A percentile compares a stretch with the other conserved stretches of the same genome.
phyloP scores from a whole-genome alignment of 2,329 filamentous ascomycete species.

The Podosphaera xanthii region DNA sequence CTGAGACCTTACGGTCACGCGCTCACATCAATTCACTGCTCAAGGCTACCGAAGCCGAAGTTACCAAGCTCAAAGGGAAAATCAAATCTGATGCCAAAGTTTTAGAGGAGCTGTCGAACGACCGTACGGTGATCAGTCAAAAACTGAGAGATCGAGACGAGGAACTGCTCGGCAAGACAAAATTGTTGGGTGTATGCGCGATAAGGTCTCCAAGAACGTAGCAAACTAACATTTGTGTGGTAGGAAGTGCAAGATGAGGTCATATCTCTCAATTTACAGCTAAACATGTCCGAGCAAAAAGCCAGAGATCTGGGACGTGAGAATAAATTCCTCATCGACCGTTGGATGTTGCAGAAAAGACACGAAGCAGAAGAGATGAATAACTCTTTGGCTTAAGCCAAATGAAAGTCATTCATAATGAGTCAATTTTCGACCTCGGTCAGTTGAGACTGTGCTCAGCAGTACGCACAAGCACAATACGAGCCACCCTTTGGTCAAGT shows the following conservation, averaged over 20 bases:
- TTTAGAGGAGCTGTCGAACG: slow-evolving; percentile 37
- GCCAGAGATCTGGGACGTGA: slow-evolving; percentile 51
- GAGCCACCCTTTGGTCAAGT: too few relatives aligned
- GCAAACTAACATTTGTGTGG: not conserved
- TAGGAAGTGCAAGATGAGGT: slow-evolving; percentile 82
- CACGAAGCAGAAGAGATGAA: slow-evolving; percentile 82
- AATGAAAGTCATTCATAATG: too few relatives aligned
- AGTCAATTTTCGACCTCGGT: too few relatives aligned
- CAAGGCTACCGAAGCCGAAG: slow-evolving; percentile 36
- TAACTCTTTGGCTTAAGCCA: slow-evolving; percentile 2
- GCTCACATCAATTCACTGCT: slow-evolving; percentile 43
- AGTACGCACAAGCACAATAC: too few relatives aligned
- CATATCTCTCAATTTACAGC: slow-evolving; percentile 63
- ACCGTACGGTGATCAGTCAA: slow-evolving; percentile 36
- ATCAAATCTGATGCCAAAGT: slow-evolving; percentile 34
- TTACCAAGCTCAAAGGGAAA: slow-evolving; percentile 37
- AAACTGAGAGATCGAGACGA: slow-evolving; percentile 63
- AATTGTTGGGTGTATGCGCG: slow-evolving; percentile 44
- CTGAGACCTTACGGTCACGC: slow-evolving; percentile 53
- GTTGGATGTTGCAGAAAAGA: slow-evolving; percentile 78
- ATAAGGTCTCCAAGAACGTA: not conserved
- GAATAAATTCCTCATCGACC: slow-evolving; percentile 70
- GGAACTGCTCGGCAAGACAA: slow-evolving; percentile 61
- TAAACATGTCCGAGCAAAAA: slow-evolving; percentile 66
- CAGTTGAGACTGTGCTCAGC: too few relatives aligned